Evolutionary conservation across 2,329 filamentous ascomycete species (phyloP).

Genomic region (Sordariomycetes sp.): DNA sequence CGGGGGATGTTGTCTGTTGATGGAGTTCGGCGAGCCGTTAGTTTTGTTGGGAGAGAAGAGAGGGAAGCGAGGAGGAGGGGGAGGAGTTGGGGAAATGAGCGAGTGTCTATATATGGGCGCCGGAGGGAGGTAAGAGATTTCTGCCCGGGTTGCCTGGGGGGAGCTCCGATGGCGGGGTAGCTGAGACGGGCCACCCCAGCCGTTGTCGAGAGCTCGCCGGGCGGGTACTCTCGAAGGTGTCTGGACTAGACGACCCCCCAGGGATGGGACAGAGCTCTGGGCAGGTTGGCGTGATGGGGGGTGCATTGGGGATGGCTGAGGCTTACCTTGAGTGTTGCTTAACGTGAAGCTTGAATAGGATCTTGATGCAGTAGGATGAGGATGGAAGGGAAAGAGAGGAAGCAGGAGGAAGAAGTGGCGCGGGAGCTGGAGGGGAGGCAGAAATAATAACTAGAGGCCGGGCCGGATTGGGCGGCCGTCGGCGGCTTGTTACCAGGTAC

Average conservation of each 20-base stretch:
- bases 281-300: background rate
- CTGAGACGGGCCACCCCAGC: background rate
- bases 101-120: background rate
- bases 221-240: background rate
- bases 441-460: background rate
- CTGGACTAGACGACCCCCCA: background rate
- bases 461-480: background rate
- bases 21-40: background rate
- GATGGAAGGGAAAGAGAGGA: background rate
- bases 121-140: background rate
- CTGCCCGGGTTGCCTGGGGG: background rate
- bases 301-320: background rate
- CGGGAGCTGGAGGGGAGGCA: background rate
- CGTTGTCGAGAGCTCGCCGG: background rate
- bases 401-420: background rate
- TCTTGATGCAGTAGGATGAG: background rate
- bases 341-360: background rate
- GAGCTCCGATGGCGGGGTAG: conserved; percentile 6
- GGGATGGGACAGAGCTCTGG: background rate
- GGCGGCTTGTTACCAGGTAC: background rate
- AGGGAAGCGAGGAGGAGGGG: background rate
- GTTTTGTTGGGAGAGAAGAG: background rate
- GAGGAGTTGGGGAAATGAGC: background rate
- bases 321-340: background rate
- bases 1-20: background rate